Conservation (phyloP, 2,329 filamentous ascomycete species). For the Rutstroemia sp. region DNA sequence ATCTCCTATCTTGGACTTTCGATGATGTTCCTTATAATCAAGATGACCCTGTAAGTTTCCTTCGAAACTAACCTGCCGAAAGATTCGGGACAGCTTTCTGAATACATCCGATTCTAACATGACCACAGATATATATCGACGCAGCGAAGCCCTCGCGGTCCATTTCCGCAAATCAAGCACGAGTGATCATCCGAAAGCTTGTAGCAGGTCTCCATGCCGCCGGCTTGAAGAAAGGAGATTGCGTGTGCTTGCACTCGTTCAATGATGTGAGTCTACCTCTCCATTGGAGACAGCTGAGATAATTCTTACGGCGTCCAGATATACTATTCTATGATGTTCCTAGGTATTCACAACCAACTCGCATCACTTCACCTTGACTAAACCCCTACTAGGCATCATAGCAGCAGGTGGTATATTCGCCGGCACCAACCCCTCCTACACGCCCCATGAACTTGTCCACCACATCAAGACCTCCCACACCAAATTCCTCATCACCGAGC, state of each 20-base stretch:
- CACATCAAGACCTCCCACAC: conserved; percentile 23
- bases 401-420: conserved; percentile 24
- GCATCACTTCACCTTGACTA: background rate
- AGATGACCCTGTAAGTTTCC: conserved; percentile 19
- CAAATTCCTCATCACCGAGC: conserved; percentile 24
- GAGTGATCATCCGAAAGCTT: conserved; percentile 20
- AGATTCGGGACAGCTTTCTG: background rate
- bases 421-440: conserved; percentile 26
- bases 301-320: conserved; percentile 12
- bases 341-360: conserved; percentile 10
- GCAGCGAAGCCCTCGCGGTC: conserved; percentile 18
- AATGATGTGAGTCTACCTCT: conserved; percentile 22
- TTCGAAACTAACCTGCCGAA: background rate
- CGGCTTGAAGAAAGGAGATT: conserved; percentile 24
- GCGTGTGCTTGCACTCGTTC: conserved; percentile 26
- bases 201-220: conserved; percentile 23
- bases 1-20: conserved; percentile 24
- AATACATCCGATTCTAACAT: background rate
- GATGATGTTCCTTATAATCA: conserved; percentile 17
- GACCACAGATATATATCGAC: conserved; percentile 25
- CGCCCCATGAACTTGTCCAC: conserved; percentile 23
- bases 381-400: conserved; percentile 17
- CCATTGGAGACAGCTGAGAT: background rate
- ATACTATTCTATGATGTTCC: conserved; percentile 20
- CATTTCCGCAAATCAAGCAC: conserved; percentile 23